A percentile compares a stretch with the other conserved stretches of the same genome.
Evolutionary conservation across 2,329 filamentous ascomycete genomes (phyloP).

Genomic region (Zymoseptoria ardabiliae): DNA sequence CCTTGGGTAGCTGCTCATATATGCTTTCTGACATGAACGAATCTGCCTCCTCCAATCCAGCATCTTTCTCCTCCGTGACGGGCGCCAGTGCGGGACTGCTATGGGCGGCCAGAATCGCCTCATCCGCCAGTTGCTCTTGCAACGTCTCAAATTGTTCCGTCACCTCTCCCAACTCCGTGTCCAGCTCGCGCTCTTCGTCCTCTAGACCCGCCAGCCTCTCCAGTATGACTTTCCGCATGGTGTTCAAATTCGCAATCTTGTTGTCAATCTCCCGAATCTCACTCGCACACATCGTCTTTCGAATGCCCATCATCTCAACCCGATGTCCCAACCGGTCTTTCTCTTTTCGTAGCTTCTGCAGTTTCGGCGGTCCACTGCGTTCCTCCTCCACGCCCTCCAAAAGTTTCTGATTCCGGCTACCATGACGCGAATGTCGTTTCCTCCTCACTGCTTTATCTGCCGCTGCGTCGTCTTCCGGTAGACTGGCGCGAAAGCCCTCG

Average conservation of each 20-base stretch:
- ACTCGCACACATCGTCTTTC: constrained; percentile 95
- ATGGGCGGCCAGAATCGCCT: constrained; percentile 38
- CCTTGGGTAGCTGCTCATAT: constrained; percentile 75
- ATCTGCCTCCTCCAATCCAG: constrained; percentile 34
- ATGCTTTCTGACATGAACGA: constrained; percentile 97
- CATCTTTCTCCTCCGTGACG: constrained; percentile 29
- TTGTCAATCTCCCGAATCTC: constrained; percentile 96
- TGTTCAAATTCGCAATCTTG: constrained; percentile 88
- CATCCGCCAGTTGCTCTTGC: constrained; percentile 51
- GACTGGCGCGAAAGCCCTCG: constrained; percentile 87
- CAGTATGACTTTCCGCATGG: constrained; percentile 85
- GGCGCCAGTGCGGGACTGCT: constrained; percentile 39
- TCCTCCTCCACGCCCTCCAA: constrained; percentile 54
- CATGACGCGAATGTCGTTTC: constrained; percentile 59
- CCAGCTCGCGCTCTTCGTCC: constrained; percentile 80
- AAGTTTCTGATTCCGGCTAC: constrained; percentile 64
- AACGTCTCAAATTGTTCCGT: constrained; percentile 57
- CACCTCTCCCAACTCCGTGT: constrained; percentile 66
- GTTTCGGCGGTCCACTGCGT: constrained; percentile 55
- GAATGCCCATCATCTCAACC: constrained; percentile 81
- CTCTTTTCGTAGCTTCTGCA: constrained; percentile 71
- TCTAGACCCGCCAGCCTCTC: constrained; percentile 80
- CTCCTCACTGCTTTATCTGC: constrained; percentile 40
- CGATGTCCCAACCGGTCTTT: constrained; percentile 73
- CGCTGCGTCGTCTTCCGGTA: constrained; percentile 58